A percentile compares a stretch with the other conserved stretches of the same genome.
Conservation (phyloP, 768 basidiomycete genomes). For the Gelatoporia subvermispora region DNA sequence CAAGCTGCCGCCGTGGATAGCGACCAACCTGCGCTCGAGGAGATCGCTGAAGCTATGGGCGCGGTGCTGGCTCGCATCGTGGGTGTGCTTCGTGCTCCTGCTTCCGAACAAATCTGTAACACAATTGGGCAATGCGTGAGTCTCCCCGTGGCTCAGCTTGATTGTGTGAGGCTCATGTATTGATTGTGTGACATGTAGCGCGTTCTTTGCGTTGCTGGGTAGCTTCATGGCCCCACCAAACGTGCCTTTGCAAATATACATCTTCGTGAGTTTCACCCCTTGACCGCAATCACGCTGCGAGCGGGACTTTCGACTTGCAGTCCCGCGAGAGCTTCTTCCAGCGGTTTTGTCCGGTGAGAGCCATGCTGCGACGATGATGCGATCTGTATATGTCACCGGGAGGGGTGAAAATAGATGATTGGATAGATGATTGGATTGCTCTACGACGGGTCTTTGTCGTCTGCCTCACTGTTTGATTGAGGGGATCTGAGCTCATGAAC, state of each 20-base stretch:
- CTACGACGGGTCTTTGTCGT: too few species aligned
- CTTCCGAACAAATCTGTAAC: conserved; percentile 34
- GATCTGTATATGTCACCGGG: too few species aligned
- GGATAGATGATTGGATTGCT: too few species aligned
- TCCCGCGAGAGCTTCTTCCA: too few species aligned
- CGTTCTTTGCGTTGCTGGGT: conserved; percentile 40
- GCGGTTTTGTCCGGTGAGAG: too few species aligned
- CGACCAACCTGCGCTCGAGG: conserved; percentile 29
- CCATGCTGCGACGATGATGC: too few species aligned
- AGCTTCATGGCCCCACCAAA: conserved; percentile 44
- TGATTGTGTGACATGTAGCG: conserved; percentile 23
- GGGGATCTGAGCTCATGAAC: too few species aligned
- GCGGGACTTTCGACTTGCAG: too few species aligned
- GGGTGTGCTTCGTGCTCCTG: conserved; percentile 34
- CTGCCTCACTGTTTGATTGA: too few species aligned
- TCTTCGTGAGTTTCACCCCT: conserved; percentile 43
- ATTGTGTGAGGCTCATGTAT: not conserved
- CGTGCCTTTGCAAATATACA: conserved; percentile 43
- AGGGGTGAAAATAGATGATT: too few species aligned
- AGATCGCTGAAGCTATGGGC: conserved; percentile 33
- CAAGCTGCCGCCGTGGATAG: conserved; percentile 35
- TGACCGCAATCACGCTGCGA: too few species aligned
- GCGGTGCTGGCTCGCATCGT: conserved; percentile 38
- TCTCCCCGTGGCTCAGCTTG: not conserved
- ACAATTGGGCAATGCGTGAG: conserved; percentile 38